Evolutionary conservation across 768 basidiomycete genomes (phyloP).

Genomic region (Termitomyces sp.): DNA sequence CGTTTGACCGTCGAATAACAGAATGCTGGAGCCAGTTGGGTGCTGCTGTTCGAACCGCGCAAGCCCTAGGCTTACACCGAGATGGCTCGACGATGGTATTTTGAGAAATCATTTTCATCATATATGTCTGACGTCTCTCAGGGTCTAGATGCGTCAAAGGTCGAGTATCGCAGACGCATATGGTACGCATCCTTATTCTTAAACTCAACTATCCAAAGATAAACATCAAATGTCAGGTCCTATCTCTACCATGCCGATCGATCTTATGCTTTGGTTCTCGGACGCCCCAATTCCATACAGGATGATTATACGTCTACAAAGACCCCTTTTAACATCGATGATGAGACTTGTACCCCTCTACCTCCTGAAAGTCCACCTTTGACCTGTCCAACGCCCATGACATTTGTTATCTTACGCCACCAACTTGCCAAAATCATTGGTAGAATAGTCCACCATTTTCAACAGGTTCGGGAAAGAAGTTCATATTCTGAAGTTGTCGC

Average conservation of each 20-base stretch:
- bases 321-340: slow-evolving; percentile 68
- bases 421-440: slow-evolving; percentile 82
- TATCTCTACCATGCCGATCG: slow-evolving; percentile 93
- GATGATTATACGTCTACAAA: slow-evolving; percentile 84
- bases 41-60: slow-evolving; percentile 88
- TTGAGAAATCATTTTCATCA: not conserved
- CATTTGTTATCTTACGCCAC: slow-evolving; percentile 84
- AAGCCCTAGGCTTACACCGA: slow-evolving; percentile 88
- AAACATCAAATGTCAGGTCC: slow-evolving; percentile 42
- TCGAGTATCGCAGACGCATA: slow-evolving; percentile 86
- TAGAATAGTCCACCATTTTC: slow-evolving; percentile 89
- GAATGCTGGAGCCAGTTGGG: slow-evolving; percentile 97
- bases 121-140: slow-evolving; percentile 20
- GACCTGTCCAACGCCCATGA: slow-evolving; percentile 73
- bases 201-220: not conserved
- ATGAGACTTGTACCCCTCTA: slow-evolving; percentile 40
- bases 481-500: slow-evolving; percentile 80
- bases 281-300: slow-evolving; percentile 85
- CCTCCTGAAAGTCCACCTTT: slow-evolving; percentile 52
- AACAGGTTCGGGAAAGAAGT: slow-evolving; percentile 70
- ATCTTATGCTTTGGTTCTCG: slow-evolving; percentile 87
- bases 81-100: slow-evolving; percentile 81
- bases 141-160: slow-evolving; percentile 69
- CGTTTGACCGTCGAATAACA: slow-evolving; percentile 80
- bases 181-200: slow-evolving; percentile 47